Evolutionary conservation across 192 early-diverging fungal species (phyloP).

Genomic region (Funneliformis mosseae): DNA sequence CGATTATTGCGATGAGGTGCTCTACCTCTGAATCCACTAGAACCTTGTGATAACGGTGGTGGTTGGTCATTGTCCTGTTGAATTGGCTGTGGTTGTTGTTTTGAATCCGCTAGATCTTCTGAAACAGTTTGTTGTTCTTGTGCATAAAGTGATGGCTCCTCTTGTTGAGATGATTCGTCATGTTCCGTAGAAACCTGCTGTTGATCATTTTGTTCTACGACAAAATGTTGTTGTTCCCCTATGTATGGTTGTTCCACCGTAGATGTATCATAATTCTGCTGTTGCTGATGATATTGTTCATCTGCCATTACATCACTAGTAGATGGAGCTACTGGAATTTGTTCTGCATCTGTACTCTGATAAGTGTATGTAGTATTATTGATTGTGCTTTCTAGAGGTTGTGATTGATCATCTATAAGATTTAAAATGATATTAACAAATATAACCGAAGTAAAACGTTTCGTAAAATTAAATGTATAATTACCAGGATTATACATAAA

Average conservation of each 20-base stretch:
- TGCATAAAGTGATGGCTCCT: not conserved
- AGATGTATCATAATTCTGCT: no score
- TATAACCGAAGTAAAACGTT: not conserved
- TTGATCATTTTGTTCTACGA: not conserved
- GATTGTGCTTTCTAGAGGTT: not conserved
- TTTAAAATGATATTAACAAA: not conserved
- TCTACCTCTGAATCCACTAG: not conserved
- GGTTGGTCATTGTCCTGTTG: conserved; percentile 4
- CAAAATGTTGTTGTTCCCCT: not conserved
- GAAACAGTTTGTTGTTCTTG: not conserved
- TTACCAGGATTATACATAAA: conserved; percentile 13
- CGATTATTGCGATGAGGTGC: no score
- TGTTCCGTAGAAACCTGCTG: not conserved
- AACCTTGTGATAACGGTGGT: not conserved
- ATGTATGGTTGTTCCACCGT: conserved; percentile 10
- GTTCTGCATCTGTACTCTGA: not conserved
- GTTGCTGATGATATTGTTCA: no score
- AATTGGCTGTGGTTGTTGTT: not conserved
- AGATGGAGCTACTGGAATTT: not conserved
- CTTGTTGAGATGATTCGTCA: conserved; percentile 15
- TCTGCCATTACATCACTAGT: not conserved
- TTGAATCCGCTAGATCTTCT: not conserved
- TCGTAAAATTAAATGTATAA: not conserved
- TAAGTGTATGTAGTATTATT: not conserved
- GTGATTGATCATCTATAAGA: not conserved